Evolutionary conservation across 75 land plant genomes (phyloP).

Genomic region (Pseudotsuga menziesii): DNA sequence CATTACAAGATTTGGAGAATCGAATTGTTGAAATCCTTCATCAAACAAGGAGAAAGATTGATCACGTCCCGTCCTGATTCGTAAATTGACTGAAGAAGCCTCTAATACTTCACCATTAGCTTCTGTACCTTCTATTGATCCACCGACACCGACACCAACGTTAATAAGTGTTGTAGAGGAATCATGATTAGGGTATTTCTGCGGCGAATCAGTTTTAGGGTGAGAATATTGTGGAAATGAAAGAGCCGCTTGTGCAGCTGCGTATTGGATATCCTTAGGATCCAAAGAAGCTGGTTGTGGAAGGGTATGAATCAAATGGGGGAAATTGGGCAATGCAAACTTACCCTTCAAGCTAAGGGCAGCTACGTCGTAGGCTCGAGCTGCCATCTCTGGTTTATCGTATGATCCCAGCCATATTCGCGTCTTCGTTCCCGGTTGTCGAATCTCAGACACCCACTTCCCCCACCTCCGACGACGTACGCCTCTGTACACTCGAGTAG

Average conservation of each 20-base stretch:
- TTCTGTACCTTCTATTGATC: too few species aligned
- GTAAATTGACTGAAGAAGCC: too few species aligned
- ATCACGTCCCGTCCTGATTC: background rate
- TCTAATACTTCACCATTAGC: background rate
- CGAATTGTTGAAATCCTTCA: background rate
- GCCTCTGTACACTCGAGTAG: constrained; percentile 22
- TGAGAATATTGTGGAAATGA: background rate
- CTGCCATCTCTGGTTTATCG: constrained; percentile 36
- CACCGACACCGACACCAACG: too few species aligned
- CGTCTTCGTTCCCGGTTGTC: constrained; percentile 34
- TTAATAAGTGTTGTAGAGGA: too few species aligned
- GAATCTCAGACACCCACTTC: constrained; percentile 42
- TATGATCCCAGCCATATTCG: constrained; percentile 43
- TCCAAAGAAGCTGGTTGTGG: constrained; percentile 10
- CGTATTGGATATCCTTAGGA: constrained; percentile 24
- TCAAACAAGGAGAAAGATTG: background rate
- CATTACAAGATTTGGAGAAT: background rate
- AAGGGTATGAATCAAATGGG: constrained; percentile 12
- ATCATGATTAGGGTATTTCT: too few species aligned
- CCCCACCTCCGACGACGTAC: constrained; percentile 40
- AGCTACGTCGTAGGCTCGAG: constrained; percentile 39
- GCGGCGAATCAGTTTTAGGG: too few species aligned
- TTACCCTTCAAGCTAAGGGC: constrained; percentile 24
- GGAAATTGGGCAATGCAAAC: constrained; percentile 31
- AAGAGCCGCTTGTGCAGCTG: constrained; percentile 22